phyloP scores from a whole-genome alignment of 208 protist species.

The Lotmaria passim region DNA sequence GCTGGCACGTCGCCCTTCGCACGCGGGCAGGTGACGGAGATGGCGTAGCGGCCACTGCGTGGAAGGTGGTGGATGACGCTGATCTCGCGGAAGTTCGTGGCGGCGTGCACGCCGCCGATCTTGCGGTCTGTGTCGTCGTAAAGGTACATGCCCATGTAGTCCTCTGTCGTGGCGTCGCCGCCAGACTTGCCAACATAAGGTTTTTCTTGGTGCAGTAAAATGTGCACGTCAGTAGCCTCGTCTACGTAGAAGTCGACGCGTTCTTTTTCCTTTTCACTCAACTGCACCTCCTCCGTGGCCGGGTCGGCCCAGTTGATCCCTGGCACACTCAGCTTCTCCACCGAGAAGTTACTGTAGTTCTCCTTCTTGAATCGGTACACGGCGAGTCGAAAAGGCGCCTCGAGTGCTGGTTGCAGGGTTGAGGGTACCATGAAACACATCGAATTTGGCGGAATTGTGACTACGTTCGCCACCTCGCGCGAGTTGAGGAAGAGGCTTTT shows the following conservation, averaged over 20 bases:
- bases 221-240: conserved; percentile 63
- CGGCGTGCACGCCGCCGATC: conserved; percentile 67
- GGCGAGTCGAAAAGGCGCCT: conserved; percentile 51
- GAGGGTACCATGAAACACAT: conserved; percentile 79
- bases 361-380: conserved; percentile 53
- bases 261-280: conserved; percentile 57
- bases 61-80: conserved; percentile 63
- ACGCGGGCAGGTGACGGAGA: conserved; percentile 75
- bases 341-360: conserved; percentile 47
- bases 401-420: conserved; percentile 56
- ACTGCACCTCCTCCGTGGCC: conserved; percentile 38
- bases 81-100: conserved; percentile 89
- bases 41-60: conserved; percentile 63
- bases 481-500: conserved; percentile 86
- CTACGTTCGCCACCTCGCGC: conserved; percentile 64
- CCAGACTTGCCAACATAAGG: conserved; percentile 42
- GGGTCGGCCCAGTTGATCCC: conserved; percentile 48
- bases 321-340: conserved; percentile 47
- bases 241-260: conserved; percentile 86
- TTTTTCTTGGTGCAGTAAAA: conserved; percentile 75
- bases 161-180: conserved; percentile 75
- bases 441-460: conserved; percentile 64
- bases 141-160: conserved; percentile 86
- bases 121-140: conserved; percentile 67
- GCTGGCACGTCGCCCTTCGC: conserved; percentile 58